phyloP scores from a whole-genome alignment of 1,284 basidiomycete species.

The Wallemia hederae region DNA sequence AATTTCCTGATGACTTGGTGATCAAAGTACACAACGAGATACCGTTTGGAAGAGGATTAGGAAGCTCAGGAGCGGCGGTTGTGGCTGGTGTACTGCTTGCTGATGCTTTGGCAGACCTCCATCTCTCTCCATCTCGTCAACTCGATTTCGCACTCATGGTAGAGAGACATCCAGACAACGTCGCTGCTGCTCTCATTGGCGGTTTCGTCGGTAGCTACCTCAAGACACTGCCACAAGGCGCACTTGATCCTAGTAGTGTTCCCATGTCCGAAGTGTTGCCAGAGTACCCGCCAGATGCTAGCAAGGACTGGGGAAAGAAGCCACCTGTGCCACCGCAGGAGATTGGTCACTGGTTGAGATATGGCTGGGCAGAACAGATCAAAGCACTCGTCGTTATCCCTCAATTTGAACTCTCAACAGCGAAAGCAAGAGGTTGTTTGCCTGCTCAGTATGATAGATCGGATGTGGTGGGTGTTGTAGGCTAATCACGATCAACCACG shows the following conservation, averaged over 20 bases:
- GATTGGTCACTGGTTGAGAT: constrained; percentile 83
- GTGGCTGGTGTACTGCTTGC: constrained; percentile 83
- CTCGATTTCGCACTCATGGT: constrained; percentile 98
- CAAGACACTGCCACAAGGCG: constrained; percentile 42
- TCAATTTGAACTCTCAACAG: constrained; percentile 83
- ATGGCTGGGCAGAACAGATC: constrained; percentile 61
- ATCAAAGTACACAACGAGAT: constrained; percentile 76
- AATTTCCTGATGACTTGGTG: constrained; percentile 39
- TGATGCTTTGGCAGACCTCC: constrained; percentile 45
- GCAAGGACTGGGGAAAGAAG: constrained; percentile 59
- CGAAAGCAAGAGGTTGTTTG: constrained; percentile 66
- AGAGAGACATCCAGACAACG: constrained; percentile 95
- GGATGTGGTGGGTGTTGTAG: constrained; percentile 43
- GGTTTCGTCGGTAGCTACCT: constrained; percentile 97
- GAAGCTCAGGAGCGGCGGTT: constrained; percentile 90
- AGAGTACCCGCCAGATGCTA: constrained; percentile 78
- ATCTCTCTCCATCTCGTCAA: constrained; percentile 37
- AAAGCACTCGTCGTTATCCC: constrained; percentile 88
- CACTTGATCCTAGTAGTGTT: constrained; percentile 49
- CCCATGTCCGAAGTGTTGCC: constrained; percentile 89
- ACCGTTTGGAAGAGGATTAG: constrained; percentile 87
- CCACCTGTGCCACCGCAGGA: constrained; percentile 66
- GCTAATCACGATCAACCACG: background rate
- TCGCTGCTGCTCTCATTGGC: constrained; percentile 84
- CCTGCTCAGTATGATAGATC: constrained; percentile 58